A percentile compares a stretch with the other conserved stretches of the same genome.
phyloP scores from a whole-genome alignment of 2,329 filamentous ascomycete genomes.

The Rutstroemia sp. region DNA sequence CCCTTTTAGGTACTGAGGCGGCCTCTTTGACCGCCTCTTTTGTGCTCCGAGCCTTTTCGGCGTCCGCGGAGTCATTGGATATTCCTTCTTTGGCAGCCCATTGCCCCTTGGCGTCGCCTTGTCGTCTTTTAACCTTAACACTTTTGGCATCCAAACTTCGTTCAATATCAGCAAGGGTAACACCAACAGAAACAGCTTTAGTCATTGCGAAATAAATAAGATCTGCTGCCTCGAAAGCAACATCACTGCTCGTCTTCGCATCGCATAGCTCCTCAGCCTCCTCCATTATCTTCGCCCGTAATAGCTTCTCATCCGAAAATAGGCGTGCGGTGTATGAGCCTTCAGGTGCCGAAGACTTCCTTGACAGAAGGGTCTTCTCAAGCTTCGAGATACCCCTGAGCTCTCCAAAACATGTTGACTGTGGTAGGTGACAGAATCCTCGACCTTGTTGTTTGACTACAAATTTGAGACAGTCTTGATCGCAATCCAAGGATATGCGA shows the following conservation, averaged over 20 bases:
- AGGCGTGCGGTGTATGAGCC: conserved; percentile 92
- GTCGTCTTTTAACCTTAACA: conserved; percentile 87
- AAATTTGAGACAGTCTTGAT: conserved; percentile 87
- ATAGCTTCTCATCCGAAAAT: conserved; percentile 83
- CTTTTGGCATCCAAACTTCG: conserved; percentile 89
- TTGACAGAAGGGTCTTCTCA: conserved; percentile 76
- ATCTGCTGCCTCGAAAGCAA: conserved; percentile 92
- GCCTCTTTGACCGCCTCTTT: conserved; percentile 40
- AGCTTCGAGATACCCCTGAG: conserved; percentile 74
- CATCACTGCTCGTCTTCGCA: conserved; percentile 71
- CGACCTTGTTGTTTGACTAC: conserved; percentile 82
- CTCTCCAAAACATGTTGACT: conserved; percentile 85
- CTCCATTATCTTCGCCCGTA: conserved; percentile 96
- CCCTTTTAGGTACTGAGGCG: conserved; percentile 41
- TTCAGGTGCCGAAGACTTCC: conserved; percentile 74
- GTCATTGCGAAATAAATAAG: conserved; percentile 93
- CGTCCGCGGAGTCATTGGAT: conserved; percentile 24
- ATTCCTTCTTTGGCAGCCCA: conserved; percentile 82
- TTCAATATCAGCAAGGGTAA: conserved; percentile 83
- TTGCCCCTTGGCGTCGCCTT: conserved; percentile 88
- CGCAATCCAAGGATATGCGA: conserved; percentile 80
- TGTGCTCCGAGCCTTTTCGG: conserved; percentile 19
- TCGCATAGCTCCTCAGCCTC: conserved; percentile 93
- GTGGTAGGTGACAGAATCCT: conserved; percentile 89
- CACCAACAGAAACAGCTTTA: conserved; percentile 78